Base-by-base conservation (phyloP, 257 asterid species). In the Echium plantagineum region DNA sequence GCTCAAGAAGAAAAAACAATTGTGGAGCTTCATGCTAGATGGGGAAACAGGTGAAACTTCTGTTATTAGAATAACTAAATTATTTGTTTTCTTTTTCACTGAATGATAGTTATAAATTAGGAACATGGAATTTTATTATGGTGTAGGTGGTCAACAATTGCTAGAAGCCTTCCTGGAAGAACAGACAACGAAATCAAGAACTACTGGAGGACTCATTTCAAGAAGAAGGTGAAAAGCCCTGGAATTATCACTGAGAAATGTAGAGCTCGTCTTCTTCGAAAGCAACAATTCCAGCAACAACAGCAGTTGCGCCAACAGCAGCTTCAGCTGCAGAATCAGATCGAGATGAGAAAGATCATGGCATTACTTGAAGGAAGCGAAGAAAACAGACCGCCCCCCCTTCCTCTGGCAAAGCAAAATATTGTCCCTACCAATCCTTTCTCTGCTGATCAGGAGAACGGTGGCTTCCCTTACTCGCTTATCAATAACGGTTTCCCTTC, bases 141-240 rank as follows among this genome's bases (percentile, higher is more conserved):
- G 47, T 20, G 30, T 19, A 87, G 96, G 70, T 88, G 96, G 96
- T 88, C 96, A 6, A 83, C 90, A 1, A 88, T 88, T 70, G 96
- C 96, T 9, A 77, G 95, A 73, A 85, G 88, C 72, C 56, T 88
- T 6, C 94, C 94, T 0, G 96, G 96, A 30, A 75, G 96, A 66
- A 87, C 96, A 0, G 94, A 87, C 59, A 87, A 87, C 26, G 94
- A 87, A 60, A 87, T 87, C 61, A 87, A 87, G 66, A 87, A 87
- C 49, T 87, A 87, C 16, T 85, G 94, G 96, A 79, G 94, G 68
- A 87, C 96, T 57, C 96, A 85, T 77, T 85, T 87, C 80, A 87
- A 83, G 83, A 86, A 85, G 22, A 81, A 75, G 73, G 65, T 42
- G 9, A 82, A 77, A 54, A 49, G 74, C 57, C 48, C 74, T 13